Percentiles rank a stretch among this genome's conserved stretches.
Evolutionary conservation across 495 filamentous ascomycete genomes (phyloP).

Genomic region (Neurospora sp.): DNA sequence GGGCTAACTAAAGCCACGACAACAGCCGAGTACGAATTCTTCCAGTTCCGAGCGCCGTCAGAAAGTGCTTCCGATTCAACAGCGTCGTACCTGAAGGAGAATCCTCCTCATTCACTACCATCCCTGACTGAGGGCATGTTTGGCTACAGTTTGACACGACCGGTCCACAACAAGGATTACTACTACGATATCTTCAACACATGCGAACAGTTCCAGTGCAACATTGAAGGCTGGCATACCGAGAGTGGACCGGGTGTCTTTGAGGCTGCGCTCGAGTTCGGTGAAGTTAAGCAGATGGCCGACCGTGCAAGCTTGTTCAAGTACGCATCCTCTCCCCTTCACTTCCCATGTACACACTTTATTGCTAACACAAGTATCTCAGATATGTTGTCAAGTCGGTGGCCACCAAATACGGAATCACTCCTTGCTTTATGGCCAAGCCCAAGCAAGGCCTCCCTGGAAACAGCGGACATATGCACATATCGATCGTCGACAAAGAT

Average conservation of each 20-base stretch:
- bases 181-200: slow-evolving; percentile 85
- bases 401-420: slow-evolving; percentile 78
- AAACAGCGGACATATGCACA: slow-evolving; percentile 90
- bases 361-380: slow-evolving; percentile 21
- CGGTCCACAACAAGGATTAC: slow-evolving; percentile 87
- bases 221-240: slow-evolving; percentile 95
- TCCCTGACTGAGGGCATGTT: slow-evolving; percentile 94
- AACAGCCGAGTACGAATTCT: slow-evolving; percentile 94
- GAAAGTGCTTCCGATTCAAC: slow-evolving; percentile 45
- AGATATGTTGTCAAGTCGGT: slow-evolving; percentile 74
- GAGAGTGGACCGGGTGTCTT: slow-evolving; percentile 94
- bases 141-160: slow-evolving; percentile 88
- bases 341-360: background rate
- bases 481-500: slow-evolving; percentile 63
- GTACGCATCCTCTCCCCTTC: slow-evolving; percentile 25
- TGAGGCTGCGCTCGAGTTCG: slow-evolving; percentile 86
- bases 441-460: slow-evolving; percentile 81
- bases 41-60: slow-evolving; percentile 73
- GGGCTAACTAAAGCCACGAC: slow-evolving; percentile 2
- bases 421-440: slow-evolving; percentile 99
- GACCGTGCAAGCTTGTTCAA: slow-evolving; percentile 91
- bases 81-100: slow-evolving; percentile 61
- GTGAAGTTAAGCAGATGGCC: slow-evolving; percentile 76
- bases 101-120: slow-evolving; percentile 61
- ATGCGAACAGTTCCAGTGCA: slow-evolving; percentile 70